Evolutionary conservation across 768 basidiomycete genomes (phyloP).

Genomic region (Amanita molliuscula): DNA sequence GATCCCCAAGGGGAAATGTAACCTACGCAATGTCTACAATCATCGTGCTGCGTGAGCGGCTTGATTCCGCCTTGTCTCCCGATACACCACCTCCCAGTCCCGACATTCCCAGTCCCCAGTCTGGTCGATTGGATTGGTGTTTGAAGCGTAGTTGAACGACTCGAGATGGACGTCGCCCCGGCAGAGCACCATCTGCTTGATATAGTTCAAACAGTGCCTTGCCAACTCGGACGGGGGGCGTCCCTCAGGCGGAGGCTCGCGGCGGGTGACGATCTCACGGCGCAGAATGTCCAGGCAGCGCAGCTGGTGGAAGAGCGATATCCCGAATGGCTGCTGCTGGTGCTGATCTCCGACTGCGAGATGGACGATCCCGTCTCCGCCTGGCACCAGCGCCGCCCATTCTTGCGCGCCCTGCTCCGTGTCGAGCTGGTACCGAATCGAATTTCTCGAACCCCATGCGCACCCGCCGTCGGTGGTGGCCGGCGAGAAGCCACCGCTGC

Average conservation of each 20-base stretch:
- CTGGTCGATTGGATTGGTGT: constrained; percentile 20
- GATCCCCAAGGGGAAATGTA: constrained; percentile 40
- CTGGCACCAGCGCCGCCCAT: constrained; percentile 21
- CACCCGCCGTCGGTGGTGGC: constrained; percentile 12
- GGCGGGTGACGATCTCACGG: neutral
- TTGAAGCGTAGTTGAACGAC: constrained; percentile 21
- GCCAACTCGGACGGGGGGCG: too few relatives aligned
- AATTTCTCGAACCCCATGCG: constrained; percentile 24
- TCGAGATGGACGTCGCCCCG: constrained; percentile 21
- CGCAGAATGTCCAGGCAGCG: constrained; percentile 25
- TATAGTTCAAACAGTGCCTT: constrained; percentile 23
- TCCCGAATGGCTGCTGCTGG: constrained; percentile 20
- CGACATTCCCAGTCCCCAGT: constrained; percentile 22
- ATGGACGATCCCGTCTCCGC: constrained; percentile 18
- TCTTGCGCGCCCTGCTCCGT: constrained; percentile 17
- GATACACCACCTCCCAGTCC: constrained; percentile 24
- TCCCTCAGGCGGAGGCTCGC: constrained; percentile 8
- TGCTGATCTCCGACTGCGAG: too few relatives aligned
- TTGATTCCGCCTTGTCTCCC: constrained; percentile 18
- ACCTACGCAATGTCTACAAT: too few relatives aligned
- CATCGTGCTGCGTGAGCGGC: neutral
- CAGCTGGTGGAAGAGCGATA: constrained; percentile 27
- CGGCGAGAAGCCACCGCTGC: constrained; percentile 1
- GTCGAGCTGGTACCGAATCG: constrained; percentile 19
- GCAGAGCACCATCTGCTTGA: constrained; percentile 24